A percentile compares a stretch with the other conserved stretches of the same genome.
Evolutionary conservation across 2,329 filamentous ascomycete species (phyloP).

Genomic region (Colletotrichum brevisporum): DNA sequence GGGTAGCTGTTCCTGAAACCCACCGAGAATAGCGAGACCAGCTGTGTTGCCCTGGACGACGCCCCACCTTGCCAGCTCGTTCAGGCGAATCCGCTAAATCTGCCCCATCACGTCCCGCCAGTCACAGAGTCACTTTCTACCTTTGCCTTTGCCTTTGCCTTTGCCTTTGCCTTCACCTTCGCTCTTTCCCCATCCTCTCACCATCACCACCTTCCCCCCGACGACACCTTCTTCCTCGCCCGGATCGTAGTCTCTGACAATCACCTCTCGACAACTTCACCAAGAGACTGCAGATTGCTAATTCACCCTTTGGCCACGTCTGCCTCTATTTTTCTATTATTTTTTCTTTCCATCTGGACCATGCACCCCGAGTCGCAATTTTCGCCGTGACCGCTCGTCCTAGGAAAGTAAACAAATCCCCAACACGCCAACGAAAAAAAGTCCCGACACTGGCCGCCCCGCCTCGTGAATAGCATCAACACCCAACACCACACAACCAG

Average conservation of each 20-base stretch:
- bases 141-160: not conserved
- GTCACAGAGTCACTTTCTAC: not conserved
- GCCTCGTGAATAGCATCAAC: slow-evolving; percentile 38
- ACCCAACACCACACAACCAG: slow-evolving; percentile 21
- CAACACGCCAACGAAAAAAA: slow-evolving; percentile 21
- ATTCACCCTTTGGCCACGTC: not conserved
- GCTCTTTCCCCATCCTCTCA: slow-evolving; percentile 1
- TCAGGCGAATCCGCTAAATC: slow-evolving; percentile 27
- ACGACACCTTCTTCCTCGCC: slow-evolving; percentile 16
- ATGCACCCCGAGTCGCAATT: slow-evolving; percentile 29
- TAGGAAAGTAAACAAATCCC: slow-evolving; percentile 34
- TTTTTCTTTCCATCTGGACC: slow-evolving; percentile 13
- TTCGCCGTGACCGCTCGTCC: slow-evolving; percentile 33
- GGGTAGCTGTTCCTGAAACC: slow-evolving; percentile 37
- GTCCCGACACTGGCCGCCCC: slow-evolving; percentile 4
- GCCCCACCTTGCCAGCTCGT: slow-evolving; percentile 20
- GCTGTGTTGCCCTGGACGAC: slow-evolving; percentile 37
- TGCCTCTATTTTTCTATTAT: slow-evolving; percentile 1
- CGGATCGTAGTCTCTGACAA: slow-evolving; percentile 38
- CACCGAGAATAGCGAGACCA: slow-evolving; percentile 3
- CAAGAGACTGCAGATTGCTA: slow-evolving; percentile 31
- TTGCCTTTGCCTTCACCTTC: not conserved
- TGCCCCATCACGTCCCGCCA: slow-evolving; percentile 17
- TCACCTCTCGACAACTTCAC: slow-evolving; percentile 13
- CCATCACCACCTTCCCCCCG: slow-evolving; percentile 11